Base-by-base conservation (phyloP, 140 eudicot genomes). In the Anethum foeniculum region DNA sequence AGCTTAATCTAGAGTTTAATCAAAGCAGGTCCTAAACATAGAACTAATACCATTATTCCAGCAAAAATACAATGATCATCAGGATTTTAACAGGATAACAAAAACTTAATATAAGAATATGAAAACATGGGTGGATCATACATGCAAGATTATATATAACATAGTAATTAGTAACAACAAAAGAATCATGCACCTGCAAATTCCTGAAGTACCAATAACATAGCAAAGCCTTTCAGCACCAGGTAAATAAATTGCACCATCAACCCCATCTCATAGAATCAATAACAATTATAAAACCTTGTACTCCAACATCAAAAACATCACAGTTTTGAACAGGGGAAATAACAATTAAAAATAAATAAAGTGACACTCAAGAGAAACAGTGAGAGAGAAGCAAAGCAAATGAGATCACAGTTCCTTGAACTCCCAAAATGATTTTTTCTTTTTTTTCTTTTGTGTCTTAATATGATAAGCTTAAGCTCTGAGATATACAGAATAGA, bases 121-220 rank as follows among this genome's bases (percentile, higher is more conserved):
- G 47, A 65, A 81, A 78, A 84, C 65, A 80, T 77, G 81, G 79
- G 10, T 75, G 77, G 75, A 82, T 82, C 75, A 44, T 52, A 75
- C 32, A 60, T 77, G 36, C 48, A 25, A 7, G 64, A 47, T 15
- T 1, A 79, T 12, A 71, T 71, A 65, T n/a, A 43, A 73, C 58
- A 79, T 18, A 79, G 52, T 47, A 47, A 46, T 12, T 46, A 46
- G 60, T 13, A 46, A 79, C 23, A 56, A 38, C 1, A 28, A 75
- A 77, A 81, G 27, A 86, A 82, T 85, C 79, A n/a, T n/a, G n/a
- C n/a, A 94, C 98, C 98, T 82, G 94, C 86, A 89, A 91, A 91
- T 90, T 88, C 96, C 80, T 90, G 88, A 85, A 90, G 77, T 77
- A 81, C 65, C 81, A 85, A 56, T 71, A 80, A 82, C 80, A 77